Base-by-base conservation (phyloP, 768 basidiomycete genomes). In the Baorangia bicolor region DNA sequence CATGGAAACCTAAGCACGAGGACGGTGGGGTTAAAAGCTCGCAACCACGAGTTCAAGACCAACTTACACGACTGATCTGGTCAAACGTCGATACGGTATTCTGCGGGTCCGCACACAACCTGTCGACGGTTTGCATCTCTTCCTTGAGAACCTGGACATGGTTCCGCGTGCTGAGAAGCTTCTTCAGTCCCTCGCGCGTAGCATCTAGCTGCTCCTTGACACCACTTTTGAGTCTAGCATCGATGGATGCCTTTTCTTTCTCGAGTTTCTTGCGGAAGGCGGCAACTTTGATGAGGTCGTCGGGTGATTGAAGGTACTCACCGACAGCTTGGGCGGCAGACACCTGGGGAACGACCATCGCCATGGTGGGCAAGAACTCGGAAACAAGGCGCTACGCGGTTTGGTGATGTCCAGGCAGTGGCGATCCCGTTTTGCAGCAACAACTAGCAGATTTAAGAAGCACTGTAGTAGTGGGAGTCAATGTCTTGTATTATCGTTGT, bases 181-280 rank as follows among this genome's bases (percentile, higher is more conserved):
- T 92, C 66, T 87, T 81, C 53, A 96, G 80, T 1, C 94, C 95
- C 48, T 94, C 90, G 48, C 93, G 77, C 9, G 94, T 98, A 1
- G 92, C 85, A 63, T 93, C 88, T 20, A 99, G 79, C 69, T 98
- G 96, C 56, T 95, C 92, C 71, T 90, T 93, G 61, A 96, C 94
- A 11, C 94, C 92, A 53, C 82, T 88, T 67, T 94, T 90, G 44
- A 98, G 84, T 65, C 94, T 83, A 4, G 88, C 86, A 66, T 97
- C 92, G 57, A 98, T 90, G 10, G 93, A 92, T 1, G 93, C 86
- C 73, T 97, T 96, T 73, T 98, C 96, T 73, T 98, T 98, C 73
- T 94, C 88, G 41, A 98, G 81, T 66, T 95, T 95, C 78, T 95
- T 96, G 59, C 93, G 84, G 67, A 92, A 93, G 0, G 92, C 84